Evolutionary conservation across 768 basidiomycete species (phyloP), one percentile per base, ranked within the genome.

Genomic region (Guyanaporus albipodus): DNA sequence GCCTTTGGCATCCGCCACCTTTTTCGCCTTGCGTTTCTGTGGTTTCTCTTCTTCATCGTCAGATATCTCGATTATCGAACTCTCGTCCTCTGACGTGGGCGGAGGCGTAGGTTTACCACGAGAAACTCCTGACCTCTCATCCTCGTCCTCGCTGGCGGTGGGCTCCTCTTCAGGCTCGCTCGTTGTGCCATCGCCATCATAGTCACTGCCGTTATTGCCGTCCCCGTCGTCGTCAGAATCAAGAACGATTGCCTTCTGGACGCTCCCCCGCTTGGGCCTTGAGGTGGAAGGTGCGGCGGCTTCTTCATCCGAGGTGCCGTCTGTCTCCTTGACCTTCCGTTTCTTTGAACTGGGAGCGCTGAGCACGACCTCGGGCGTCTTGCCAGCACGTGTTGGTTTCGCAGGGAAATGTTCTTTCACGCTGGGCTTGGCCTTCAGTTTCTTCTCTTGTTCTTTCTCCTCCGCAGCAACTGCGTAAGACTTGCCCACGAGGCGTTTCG

Each of bases 401-500:
- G 62, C 64, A 29, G 58, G 55, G 41, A 57, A 60, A 31, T 38
- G 22, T 14, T 64, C 60, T 38, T 45, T 61, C 14, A 61, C 31
- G 15, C 10, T 24, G 4, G 42, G 8, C 37, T 48, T 51, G 14
- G 44, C 55, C 40, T 58, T 59, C 8, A 56, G 19, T 40, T 59
- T 42, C 39, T 17, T 36, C 50, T 38, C 53, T 11, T 68, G 60
- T 2, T 58, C 58, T 19, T 60, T 53, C 27, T 63, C 61, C 53
- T 72, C 73, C 26, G 72, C 74, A 22, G 80, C 82, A 4, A 83
- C 76, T 26, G 83, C 79, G 62, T 90, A 90, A 3, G 76, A 70
- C 60, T 82, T 84, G 31, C 90, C 90, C 61, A 82, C 86, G 38
- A 90, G 70, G 32, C 90, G 78, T 60, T 90, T 91, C 17, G 80